phyloP scores from a whole-genome alignment of 2,329 filamentous ascomycete genomes.

The Aspergillus cejpii region DNA sequence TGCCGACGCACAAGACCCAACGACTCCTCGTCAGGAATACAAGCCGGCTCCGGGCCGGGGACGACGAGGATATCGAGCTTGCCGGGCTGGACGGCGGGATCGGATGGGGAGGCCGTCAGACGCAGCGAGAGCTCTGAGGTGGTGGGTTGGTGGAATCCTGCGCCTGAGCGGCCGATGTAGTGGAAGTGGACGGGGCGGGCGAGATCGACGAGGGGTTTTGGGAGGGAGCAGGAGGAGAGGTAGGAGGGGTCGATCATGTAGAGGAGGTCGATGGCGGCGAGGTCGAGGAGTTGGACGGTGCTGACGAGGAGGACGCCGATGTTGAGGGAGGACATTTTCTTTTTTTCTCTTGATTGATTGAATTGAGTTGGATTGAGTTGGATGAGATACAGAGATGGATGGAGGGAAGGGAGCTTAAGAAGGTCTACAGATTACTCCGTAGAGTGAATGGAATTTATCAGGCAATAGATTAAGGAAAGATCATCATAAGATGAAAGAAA shows the following conservation, averaged over 20 bases:
- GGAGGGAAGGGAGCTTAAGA: too few relatives aligned
- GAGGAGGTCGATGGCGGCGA: constrained; percentile 36
- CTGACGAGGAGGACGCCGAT: constrained; percentile 35
- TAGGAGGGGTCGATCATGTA: constrained; percentile 30
- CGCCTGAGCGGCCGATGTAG: constrained; percentile 25
- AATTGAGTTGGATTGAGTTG: neutral
- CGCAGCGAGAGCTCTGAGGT: constrained; percentile 27
- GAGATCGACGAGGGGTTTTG: constrained; percentile 23
- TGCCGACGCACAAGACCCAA: constrained; percentile 31
- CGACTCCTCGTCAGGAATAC: constrained; percentile 22
- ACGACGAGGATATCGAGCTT: constrained; percentile 34
- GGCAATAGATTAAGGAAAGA: too few relatives aligned
- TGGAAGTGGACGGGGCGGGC: constrained; percentile 25
- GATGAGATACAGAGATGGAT: too few relatives aligned
- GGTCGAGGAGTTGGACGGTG: constrained; percentile 36
- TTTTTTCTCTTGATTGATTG: too few relatives aligned
- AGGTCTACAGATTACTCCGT: too few relatives aligned
- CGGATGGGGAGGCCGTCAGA: constrained; percentile 24
- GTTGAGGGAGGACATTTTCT: constrained; percentile 13
- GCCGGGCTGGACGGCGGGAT: constrained; percentile 29
- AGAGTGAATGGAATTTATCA: too few relatives aligned
- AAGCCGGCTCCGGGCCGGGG: constrained; percentile 33
- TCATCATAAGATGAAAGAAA: too few relatives aligned
- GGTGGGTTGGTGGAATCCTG: constrained; percentile 9
- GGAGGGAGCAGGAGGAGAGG: constrained; percentile 27